A percentile compares a stretch with the other conserved stretches of the same genome.
Evolutionary conservation across 73 alveolate genomes (phyloP).

Genomic region (Stentor coeruleus): DNA sequence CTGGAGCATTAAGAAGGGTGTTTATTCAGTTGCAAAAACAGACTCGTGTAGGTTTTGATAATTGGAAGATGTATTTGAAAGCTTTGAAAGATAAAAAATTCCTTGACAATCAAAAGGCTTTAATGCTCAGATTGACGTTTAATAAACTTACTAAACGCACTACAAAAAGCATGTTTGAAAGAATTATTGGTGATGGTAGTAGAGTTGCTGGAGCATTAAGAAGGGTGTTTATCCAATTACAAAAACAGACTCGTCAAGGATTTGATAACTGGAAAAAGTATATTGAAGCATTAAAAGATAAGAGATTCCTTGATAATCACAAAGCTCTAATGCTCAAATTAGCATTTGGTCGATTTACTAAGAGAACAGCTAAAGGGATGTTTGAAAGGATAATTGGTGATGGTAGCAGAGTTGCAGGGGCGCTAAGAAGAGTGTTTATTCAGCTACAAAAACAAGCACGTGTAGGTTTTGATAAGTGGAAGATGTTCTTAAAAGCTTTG

Average conservation of each 20-base stretch:
- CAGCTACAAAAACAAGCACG: background rate
- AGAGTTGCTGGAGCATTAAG: constrained; percentile 1
- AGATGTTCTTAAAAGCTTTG: background rate
- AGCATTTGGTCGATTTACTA: background rate
- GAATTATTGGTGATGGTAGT: constrained; percentile 2
- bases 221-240: background rate
- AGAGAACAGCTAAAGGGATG: background rate
- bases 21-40: background rate
- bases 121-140: background rate
- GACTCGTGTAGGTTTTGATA: background rate
- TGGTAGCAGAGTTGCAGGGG: background rate
- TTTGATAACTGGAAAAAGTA: background rate
- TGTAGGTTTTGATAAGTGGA: background rate
- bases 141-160: background rate
- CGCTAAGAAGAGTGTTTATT: background rate
- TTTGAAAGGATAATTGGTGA: background rate
- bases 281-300: background rate
- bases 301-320: background rate
- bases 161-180: background rate
- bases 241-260: background rate
- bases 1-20: background rate
- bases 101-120: background rate
- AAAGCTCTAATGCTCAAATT: background rate
- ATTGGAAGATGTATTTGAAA: background rate
- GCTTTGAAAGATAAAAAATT: background rate